Base-by-base conservation (phyloP, 148 eudicot species). In the Rhododendron ferrugineum region DNA sequence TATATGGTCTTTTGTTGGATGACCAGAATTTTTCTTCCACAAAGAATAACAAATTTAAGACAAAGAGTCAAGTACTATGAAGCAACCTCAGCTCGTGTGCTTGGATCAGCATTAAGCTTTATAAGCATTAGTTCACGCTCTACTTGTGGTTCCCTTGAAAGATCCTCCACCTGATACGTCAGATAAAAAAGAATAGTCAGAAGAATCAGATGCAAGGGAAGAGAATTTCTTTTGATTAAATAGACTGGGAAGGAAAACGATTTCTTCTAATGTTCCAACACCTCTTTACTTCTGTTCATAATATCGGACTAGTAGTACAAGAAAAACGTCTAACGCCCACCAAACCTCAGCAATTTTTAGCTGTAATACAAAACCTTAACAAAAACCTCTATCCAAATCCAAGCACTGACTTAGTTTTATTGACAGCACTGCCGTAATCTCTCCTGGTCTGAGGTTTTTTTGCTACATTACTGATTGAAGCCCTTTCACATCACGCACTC, bases 71-170 rank as follows among this genome's bases (percentile, higher is more conserved):
- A 74, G 36, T 80, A 83, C n/a, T 47, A 66, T 26, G 36, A 36
- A 82, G 47, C 87, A 72, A 96, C 98, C 93, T 96, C 98, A 37
- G 95, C 92, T 83, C 85, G 90, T 60, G 90, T 92, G 78, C 84
- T 88, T 84, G 90, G 90, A 90, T 92, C 92, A 81, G 94, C 92
- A 82, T 89, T 81, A 84, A 96, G 96, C 88, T 96, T 96, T 73
- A 96, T 87, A 83, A 96, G 98, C 96, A 96, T 92, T 79, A 96
- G 85, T 89, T 96, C 98, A 84, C 98, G 93, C 89, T 94, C 98
- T 80, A 96, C 98, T 78, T 94, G 98, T 34, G 98, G 91, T 86
- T 93, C 95, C 83, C 79, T 92, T 5, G 98, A 96, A 77, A 96
- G 85, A 89, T 96, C 98, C 89, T 94, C 98, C 42, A 96, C 98